Percentiles rank a stretch among this genome's conserved stretches.
Conservation (phyloP, 768 basidiomycete species). For the Fistulinella prunicolor region DNA sequence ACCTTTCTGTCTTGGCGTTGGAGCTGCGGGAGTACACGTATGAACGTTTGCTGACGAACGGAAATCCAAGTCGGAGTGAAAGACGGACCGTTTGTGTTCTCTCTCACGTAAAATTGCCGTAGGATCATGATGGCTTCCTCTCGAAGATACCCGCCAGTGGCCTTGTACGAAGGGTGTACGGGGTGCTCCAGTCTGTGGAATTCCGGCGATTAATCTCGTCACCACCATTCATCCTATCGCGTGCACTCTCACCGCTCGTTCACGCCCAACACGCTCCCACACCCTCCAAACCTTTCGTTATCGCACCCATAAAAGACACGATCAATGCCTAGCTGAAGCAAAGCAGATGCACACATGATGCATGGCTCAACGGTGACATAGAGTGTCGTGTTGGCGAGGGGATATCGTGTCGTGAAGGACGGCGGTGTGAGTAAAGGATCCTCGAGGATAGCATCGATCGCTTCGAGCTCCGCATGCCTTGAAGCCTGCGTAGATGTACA, state of each 20-base stretch:
- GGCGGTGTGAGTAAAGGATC: constrained; percentile 55
- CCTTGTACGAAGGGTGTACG: constrained; percentile 68
- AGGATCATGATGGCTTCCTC: constrained; percentile 87
- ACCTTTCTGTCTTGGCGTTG: constrained; percentile 82
- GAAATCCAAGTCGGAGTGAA: neutral
- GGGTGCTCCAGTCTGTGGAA: constrained; percentile 63
- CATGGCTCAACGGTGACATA: constrained; percentile 99
- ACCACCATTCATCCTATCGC: neutral
- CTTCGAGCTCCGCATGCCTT: constrained; percentile 95
- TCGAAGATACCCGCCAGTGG: constrained; percentile 71
- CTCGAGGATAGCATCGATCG: constrained; percentile 83
- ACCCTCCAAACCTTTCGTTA: constrained; percentile 96
- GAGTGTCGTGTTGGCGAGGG: constrained; percentile 75
- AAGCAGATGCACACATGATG: constrained; percentile 97
- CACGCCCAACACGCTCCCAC: constrained; percentile 89
- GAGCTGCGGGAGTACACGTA: constrained; percentile 52
- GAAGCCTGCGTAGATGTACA: constrained; percentile 63
- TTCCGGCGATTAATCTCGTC: constrained; percentile 1
- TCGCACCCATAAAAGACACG: constrained; percentile 91
- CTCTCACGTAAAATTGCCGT: constrained; percentile 87
- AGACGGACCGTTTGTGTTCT: constrained; percentile 83
- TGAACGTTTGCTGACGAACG: constrained; percentile 7
- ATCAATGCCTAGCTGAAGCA: constrained; percentile 89
- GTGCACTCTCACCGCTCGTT: constrained; percentile 58
- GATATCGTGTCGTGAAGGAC: constrained; percentile 41